Evolutionary conservation across 2,329 filamentous ascomycete species (phyloP).

Genomic region (Tolypocladium guangdongense): DNA sequence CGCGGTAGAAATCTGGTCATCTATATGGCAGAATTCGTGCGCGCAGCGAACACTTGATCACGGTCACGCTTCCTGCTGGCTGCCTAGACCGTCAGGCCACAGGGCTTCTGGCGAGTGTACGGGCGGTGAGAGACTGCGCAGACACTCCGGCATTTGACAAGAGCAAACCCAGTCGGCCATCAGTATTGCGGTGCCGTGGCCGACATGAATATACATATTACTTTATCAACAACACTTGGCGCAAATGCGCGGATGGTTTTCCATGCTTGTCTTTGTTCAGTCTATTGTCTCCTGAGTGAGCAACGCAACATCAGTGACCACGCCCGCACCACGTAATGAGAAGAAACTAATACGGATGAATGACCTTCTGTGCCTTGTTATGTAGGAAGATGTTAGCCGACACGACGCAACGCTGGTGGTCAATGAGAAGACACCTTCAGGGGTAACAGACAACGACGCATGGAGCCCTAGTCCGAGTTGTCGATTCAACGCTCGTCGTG

Average conservation of each 20-base stretch:
- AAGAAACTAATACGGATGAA: no score
- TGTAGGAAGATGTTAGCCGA: no score
- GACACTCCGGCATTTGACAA: background rate
- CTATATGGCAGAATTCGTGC: background rate
- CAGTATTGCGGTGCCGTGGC: no score
- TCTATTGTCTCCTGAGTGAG: no score
- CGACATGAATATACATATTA: no score
- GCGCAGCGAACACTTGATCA: background rate
- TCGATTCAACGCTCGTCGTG: no score
- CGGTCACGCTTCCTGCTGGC: background rate
- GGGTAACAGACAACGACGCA: background rate
- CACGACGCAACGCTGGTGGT: no score
- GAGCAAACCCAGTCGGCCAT: background rate
- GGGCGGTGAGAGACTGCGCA: background rate
- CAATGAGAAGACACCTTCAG: background rate
- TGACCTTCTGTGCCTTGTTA: no score
- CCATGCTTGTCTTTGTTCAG: background rate
- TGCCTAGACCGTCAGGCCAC: background rate
- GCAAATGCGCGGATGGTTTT: no score
- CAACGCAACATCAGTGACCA: no score
- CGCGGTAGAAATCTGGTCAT: background rate
- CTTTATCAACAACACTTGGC: no score
- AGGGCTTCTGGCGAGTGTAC: background rate
- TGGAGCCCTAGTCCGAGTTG: background rate
- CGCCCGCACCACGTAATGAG: no score